Conservation (phyloP, 2,329 filamentous ascomycete genomes). For the Venturia pyrina region DNA sequence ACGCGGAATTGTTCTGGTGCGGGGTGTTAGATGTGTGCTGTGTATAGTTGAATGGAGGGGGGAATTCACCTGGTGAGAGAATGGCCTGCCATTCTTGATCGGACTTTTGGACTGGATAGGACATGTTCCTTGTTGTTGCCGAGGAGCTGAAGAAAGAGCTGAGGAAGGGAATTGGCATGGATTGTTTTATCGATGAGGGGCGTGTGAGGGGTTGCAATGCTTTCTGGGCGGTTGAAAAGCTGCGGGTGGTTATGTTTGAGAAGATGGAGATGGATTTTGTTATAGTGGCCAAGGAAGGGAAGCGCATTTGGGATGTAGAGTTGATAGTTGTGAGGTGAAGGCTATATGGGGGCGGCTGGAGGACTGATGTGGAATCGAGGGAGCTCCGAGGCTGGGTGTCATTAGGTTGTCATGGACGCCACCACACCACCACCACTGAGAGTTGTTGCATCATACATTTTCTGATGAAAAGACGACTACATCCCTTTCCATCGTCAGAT, state of each 20-base stretch:
- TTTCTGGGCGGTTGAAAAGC: background rate
- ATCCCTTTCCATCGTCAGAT: too few relatives aligned
- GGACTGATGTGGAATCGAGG: background rate
- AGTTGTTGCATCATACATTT: conserved; percentile 1
- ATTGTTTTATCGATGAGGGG: conserved; percentile 21
- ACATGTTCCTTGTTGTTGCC: conserved; percentile 43
- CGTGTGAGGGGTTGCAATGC: background rate
- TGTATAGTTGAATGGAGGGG: conserved; percentile 16
- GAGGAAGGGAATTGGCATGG: conserved; percentile 74
- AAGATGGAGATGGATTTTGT: background rate
- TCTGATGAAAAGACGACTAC: too few relatives aligned
- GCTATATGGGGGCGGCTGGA: background rate
- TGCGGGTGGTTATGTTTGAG: conserved; percentile 1
- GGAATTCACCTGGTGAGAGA: conserved; percentile 53
- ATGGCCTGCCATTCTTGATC: conserved; percentile 85
- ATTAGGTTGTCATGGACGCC: conserved; percentile 3
- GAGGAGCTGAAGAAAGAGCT: conserved; percentile 59
- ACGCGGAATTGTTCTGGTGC: conserved; percentile 44
- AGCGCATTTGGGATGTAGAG: conserved; percentile 8
- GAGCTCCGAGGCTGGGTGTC: background rate
- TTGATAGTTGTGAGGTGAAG: background rate
- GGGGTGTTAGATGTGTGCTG: conserved; percentile 27
- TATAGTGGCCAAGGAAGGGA: background rate
- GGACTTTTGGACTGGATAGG: conserved; percentile 70
- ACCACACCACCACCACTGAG: too few relatives aligned